Percentiles rank a stretch among this genome's conserved stretches.
phyloP scores from a whole-genome alignment of 164 flowering plant genomes.

The Vitis labrusca region DNA sequence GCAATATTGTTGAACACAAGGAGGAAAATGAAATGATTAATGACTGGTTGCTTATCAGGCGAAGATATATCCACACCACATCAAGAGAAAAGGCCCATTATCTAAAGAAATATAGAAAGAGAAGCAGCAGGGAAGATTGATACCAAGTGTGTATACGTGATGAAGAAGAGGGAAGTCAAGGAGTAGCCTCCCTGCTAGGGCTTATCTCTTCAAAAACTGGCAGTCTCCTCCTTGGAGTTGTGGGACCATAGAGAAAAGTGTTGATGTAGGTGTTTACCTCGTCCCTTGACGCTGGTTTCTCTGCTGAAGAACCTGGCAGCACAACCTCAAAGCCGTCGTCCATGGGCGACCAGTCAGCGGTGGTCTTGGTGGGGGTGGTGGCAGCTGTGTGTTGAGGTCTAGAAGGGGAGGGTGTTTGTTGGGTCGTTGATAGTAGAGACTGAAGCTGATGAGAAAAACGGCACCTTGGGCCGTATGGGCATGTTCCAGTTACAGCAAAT shows the following conservation, averaged over 20 bases:
- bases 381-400: background rate
- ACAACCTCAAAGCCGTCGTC: slow-evolving; percentile 39
- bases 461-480: slow-evolving; percentile 23
- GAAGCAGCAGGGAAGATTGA: no score
- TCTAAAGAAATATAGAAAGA: no score
- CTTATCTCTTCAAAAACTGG: slow-evolving; percentile 25
- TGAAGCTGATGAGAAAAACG: slow-evolving; percentile 14
- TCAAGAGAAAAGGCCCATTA: no score
- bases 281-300: slow-evolving; percentile 15
- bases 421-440: background rate
- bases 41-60: no score
- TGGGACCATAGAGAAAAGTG: slow-evolving; percentile 17
- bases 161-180: no score
- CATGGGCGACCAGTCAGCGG: slow-evolving; percentile 28
- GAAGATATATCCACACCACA: no score
- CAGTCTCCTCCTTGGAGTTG: slow-evolving; percentile 16
- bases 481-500: slow-evolving; percentile 9
- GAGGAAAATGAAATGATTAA: no score
- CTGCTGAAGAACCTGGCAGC: slow-evolving; percentile 12
- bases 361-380: background rate
- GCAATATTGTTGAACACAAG: no score
- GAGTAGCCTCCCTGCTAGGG: background rate
- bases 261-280: slow-evolving; percentile 13
- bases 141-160: no score
- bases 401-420: slow-evolving; percentile 6